Base-by-base conservation (phyloP, 2,329 filamentous ascomycete species). In the Penicillium corylophilum region DNA sequence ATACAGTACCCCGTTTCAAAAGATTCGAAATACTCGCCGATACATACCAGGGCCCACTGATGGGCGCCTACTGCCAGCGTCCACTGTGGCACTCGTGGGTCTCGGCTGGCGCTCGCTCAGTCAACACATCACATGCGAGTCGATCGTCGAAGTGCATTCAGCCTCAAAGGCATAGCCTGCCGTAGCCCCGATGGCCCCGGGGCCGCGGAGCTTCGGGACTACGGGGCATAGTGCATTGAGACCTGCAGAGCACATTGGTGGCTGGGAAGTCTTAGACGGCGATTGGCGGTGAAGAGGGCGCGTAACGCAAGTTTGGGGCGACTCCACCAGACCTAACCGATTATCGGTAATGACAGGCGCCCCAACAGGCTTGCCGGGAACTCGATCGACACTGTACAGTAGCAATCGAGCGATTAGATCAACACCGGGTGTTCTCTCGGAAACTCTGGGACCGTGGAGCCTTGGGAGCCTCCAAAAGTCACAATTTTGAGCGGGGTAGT, bases 1-100 rank as follows among this genome's bases (percentile, higher is more conserved):
- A 41, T 50, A 54, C 47, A 40, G 33, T 54, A 50, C 44, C 9
- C 2, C 4, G 51, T 54, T n/a, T 29, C 15, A 18, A 12, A 18
- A 23, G 16, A 20, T 46, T 51, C 2, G 26, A 15, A 7, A 44
- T 18, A 6, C 9, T 36, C 20, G 23, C 40, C 15, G 23, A 35
- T 18, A 35, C 33, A 35, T 18, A 35, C 33, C n/a, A 9, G 16
- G n/a, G 33, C 18, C 33, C 33, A 35, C 31, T 16, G 29, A 33
- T n/a, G 29, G 15, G 13, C 12, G 13, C 10, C 5, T 29, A 29
- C 28, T 5, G 29, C n/a, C 31, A 35, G 31, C 15, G 16, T 29
- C 26, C 26, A 29, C 5, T 2, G 7, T 2, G 7, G 22, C n/a
- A 2, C 9, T 10, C 9, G 46, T 43, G 47, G 47, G 43, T 44